These are phyloP conservation scores for Salvia sclarea DNA, from an alignment of 305 asterid species.

Conservation along the genomic window DNA sequence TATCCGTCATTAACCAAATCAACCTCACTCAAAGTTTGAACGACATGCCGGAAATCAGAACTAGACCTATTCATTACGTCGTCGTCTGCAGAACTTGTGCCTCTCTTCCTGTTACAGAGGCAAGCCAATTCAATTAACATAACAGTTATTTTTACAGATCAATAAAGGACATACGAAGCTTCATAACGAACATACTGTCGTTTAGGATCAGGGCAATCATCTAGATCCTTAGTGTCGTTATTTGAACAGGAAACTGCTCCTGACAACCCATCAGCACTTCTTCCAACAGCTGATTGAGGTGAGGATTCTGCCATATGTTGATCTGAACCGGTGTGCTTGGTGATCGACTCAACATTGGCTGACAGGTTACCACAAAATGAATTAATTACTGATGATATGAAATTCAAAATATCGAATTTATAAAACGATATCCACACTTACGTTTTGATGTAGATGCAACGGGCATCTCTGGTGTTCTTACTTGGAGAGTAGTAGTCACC, in stretches of 20 bases:
- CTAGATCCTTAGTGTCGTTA: conserved; percentile 45
- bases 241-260: conserved; percentile 39
- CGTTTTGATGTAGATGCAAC: conserved; percentile 45
- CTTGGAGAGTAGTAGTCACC: conserved; percentile 43
- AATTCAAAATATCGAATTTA: conserved; percentile 5
- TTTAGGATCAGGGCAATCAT: conserved; percentile 49
- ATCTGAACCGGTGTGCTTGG: conserved; percentile 35
- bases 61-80: conserved; percentile 47
- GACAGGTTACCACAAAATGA: conserved; percentile 30
- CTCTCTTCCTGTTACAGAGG: conserved; percentile 62
- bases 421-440: conserved; percentile 33
- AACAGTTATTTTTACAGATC: conserved; percentile 8
- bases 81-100: conserved; percentile 41
- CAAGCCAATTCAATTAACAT: conserved; percentile 27
- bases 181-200: conserved; percentile 60
- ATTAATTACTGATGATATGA: background rate
- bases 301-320: conserved; percentile 42
- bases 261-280: conserved; percentile 39
- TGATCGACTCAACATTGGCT: conserved; percentile 40
- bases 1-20: conserved; percentile 83
- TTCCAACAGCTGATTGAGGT: conserved; percentile 36
- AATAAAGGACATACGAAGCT: conserved; percentile 26
- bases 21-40: conserved; percentile 75
- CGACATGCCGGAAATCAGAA: conserved; percentile 63
- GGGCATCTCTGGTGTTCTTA: conserved; percentile 38